Evolutionary conservation across 257 asterid species (phyloP).

Genomic region (Ballota nigra): DNA sequence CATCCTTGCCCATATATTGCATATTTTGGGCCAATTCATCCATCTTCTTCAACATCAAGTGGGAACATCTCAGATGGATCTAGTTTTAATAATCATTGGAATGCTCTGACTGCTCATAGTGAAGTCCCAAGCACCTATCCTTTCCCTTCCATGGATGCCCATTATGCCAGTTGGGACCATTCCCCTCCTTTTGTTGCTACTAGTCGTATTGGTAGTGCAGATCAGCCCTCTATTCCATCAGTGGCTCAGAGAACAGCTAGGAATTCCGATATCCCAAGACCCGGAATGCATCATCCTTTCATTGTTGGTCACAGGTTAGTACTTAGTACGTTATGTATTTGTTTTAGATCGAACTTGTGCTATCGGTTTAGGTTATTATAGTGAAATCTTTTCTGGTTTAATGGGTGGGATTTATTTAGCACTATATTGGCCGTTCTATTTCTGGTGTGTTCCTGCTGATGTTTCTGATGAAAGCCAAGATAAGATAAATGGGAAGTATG

Average conservation of each 20-base stretch:
- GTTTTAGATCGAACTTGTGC: not conserved
- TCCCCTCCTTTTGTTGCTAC: slow-evolving; percentile 47
- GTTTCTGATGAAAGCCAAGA: too few relatives aligned
- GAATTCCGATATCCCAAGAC: slow-evolving; percentile 63
- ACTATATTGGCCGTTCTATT: not conserved
- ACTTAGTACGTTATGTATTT: not conserved
- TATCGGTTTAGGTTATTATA: not conserved
- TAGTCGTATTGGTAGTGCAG: slow-evolving; percentile 56
- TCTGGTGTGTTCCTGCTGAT: not conserved
- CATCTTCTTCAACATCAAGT: slow-evolving; percentile 65
- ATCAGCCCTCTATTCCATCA: slow-evolving; percentile 52
- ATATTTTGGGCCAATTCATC: slow-evolving; percentile 74
- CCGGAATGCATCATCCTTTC: slow-evolving; percentile 66
- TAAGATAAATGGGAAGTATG: too few relatives aligned
- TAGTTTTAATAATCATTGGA: slow-evolving; percentile 67
- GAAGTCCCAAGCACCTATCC: slow-evolving; percentile 64
- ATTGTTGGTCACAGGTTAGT: slow-evolving; percentile 65
- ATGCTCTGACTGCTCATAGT: slow-evolving; percentile 51
- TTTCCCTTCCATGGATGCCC: slow-evolving; percentile 63
- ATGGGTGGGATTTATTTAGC: not conserved
- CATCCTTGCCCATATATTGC: slow-evolving; percentile 83
- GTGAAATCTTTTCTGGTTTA: not conserved
- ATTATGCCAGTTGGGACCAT: slow-evolving; percentile 63
- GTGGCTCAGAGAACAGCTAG: slow-evolving; percentile 60
- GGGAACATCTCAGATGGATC: slow-evolving; percentile 64